Percentiles rank a stretch among this genome's conserved stretches.
These are phyloP conservation scores for Tuber melanosporum DNA, from an alignment of 495 filamentous ascomycete species.

Conservation along the genomic window DNA sequence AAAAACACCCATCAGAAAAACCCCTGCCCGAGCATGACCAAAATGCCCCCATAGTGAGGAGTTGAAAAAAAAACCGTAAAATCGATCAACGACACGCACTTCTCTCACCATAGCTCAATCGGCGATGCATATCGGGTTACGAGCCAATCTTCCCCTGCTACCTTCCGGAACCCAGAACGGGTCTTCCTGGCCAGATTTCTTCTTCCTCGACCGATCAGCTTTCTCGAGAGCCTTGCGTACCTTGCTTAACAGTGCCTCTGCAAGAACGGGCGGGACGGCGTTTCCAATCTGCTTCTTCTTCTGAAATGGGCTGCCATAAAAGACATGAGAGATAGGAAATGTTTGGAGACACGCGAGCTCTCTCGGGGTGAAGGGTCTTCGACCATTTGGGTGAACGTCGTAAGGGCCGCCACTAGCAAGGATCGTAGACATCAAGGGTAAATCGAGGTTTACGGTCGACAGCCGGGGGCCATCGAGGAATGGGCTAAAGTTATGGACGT, in stretches of 20 bases:
- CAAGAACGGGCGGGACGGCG: conserved; percentile 66
- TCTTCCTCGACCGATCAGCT: conserved; percentile 48
- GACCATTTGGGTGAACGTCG: conserved; percentile 63
- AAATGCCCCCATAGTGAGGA: not conserved
- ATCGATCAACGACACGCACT: not conserved
- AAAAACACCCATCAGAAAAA: not conserved
- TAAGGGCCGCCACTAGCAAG: conserved; percentile 63
- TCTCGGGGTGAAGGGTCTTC: conserved; percentile 58
- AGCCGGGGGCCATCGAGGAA: conserved; percentile 32
- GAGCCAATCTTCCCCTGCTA: not conserved
- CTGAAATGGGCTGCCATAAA: conserved; percentile 44
- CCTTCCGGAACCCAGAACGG: not conserved
- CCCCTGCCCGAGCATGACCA: not conserved
- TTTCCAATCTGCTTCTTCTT: conserved; percentile 77
- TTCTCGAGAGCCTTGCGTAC: conserved; percentile 53
- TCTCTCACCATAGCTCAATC: not conserved
- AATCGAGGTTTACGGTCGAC: conserved; percentile 46
- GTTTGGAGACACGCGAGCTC: conserved; percentile 73
- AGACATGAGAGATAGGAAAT: conserved; percentile 62
- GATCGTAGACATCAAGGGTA: conserved; percentile 55
- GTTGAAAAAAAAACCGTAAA: not conserved
- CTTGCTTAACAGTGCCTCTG: conserved; percentile 54
- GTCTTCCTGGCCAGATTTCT: not conserved
- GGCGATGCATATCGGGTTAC: not conserved
- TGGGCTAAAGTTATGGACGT: conserved; percentile 46